Evolutionary conservation across 2,329 filamentous ascomycete species (phyloP).

Genomic region (Talaromyces amestolkiae): DNA sequence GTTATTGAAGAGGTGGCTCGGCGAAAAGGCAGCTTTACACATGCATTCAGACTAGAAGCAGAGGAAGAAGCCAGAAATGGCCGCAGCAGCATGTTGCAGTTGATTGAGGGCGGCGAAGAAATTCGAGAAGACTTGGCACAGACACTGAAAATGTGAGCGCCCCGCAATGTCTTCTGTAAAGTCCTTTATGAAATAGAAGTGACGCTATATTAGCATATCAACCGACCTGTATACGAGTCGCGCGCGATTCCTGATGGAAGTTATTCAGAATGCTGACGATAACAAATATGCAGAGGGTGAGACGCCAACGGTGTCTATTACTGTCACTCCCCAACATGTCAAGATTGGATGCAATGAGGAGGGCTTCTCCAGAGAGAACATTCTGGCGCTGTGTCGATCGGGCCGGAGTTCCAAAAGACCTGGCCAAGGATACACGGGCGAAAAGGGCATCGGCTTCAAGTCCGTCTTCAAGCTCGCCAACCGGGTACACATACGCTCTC

Average conservation of each 20-base stretch:
- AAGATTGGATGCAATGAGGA: neutral
- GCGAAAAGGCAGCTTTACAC: neutral
- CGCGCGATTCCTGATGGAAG: slow-evolving; percentile 25
- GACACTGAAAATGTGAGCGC: neutral
- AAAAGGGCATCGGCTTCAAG: slow-evolving; percentile 34
- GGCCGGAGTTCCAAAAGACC: slow-evolving; percentile 16
- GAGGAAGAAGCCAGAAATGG: neutral
- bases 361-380: neutral
- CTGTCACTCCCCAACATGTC: neutral
- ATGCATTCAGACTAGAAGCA: neutral
- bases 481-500: slow-evolving; percentile 18
- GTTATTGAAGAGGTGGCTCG: neutral
- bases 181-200: slow-evolving; percentile 2
- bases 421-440: slow-evolving; percentile 25
- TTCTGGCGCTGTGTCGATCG: slow-evolving; percentile 7
- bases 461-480: slow-evolving; percentile 30
- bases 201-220: slow-evolving; percentile 15
- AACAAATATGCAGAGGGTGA: slow-evolving; percentile 25
- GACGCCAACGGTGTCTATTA: slow-evolving; percentile 15
- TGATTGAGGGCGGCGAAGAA: neutral
- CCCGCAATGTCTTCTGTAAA: neutral
- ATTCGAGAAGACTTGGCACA: neutral
- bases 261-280: slow-evolving; percentile 31
- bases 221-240: slow-evolving; percentile 14
- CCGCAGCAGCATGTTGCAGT: neutral